phyloP scores from a whole-genome alignment of 78 protist species.

The Pelomyxa schiedti region DNA sequence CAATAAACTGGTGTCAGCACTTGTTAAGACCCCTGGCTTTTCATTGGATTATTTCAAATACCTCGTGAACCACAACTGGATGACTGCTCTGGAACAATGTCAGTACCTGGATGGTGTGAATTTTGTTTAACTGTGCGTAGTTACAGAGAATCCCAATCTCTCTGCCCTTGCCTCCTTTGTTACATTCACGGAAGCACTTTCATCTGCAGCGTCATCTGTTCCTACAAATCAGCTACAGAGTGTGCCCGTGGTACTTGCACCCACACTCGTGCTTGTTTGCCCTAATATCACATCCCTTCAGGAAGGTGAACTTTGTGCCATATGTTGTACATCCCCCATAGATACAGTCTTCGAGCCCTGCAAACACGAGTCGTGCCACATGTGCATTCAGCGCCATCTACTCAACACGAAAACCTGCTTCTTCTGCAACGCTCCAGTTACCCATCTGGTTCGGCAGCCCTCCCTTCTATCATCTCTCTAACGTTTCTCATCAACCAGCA shows the following conservation, averaged over 20 bases:
- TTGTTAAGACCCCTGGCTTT: too few relatives aligned
- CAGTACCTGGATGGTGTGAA: too few relatives aligned
- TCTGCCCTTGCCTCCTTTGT: background rate
- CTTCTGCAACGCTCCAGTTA: constrained; percentile 1
- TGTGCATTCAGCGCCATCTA: background rate
- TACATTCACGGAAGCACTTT: background rate
- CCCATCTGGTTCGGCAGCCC: too few relatives aligned
- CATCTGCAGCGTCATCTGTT: background rate
- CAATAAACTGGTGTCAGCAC: too few relatives aligned
- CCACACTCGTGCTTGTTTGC: background rate
- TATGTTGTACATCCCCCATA: background rate
- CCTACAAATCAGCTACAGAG: too few relatives aligned
- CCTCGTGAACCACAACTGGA: too few relatives aligned
- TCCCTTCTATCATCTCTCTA: too few relatives aligned
- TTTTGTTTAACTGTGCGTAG: background rate
- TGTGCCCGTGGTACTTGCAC: background rate
- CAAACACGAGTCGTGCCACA: background rate
- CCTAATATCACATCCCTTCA: background rate
- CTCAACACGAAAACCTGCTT: background rate
- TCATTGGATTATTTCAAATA: too few relatives aligned
- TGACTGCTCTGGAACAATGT: too few relatives aligned
- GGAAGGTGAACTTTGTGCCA: background rate
- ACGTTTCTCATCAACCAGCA: too few relatives aligned
- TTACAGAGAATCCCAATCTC: background rate
- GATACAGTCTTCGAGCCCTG: background rate